Base-by-base conservation (phyloP, 768 basidiomycete species). In the Tylopilus felleus region DNA sequence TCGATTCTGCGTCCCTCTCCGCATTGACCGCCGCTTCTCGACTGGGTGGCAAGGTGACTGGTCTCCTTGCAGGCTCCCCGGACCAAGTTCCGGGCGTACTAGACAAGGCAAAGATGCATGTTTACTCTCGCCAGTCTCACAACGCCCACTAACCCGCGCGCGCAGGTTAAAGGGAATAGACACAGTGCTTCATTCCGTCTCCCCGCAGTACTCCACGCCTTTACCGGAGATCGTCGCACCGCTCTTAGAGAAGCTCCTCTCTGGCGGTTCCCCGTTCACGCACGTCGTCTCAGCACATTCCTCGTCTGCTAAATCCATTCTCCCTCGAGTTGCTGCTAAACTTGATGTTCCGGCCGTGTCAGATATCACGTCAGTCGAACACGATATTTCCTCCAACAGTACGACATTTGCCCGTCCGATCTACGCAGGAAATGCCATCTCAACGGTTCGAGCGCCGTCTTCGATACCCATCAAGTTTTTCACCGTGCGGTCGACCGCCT, bases 341-440 rank as follows among this genome's bases (percentile, higher is more conserved):
- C 82, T 98, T n/a, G 85, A 96, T 70, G 82, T 87, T 21, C 92
- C 93, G 8, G 92, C 93, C 56, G 81, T 97, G 56, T 93, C 93
- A 31, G 95, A 98, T 71, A 82, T 98, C 62, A 90, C 86, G 31
- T 88, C 87, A 14, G 75, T 98, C 59, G 78, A 85, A 38, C 85
- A 92, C 67, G 87, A 92, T 63, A 51, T 72, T 27, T 70, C 85
- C 4, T 82, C 84, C 31, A 86, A 88, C 59, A 80, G 77, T 62
- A 93, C 92, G 36, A 91, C 85, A 1, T 98, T 95, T 70, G 85
- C 89, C 5, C 89, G 96, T 23, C 93, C 93, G 25, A 97, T 98
- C 64, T 98, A 99, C 64, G 97, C 97, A 22, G 97, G 97, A 46
- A 98, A 98, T 66, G 97, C 97, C 42, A 93, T 98, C 52, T 82